These are phyloP conservation scores for Vigna trinervia DNA, from an alignment of 306 rosid genomes.

Conservation along the genomic window DNA sequence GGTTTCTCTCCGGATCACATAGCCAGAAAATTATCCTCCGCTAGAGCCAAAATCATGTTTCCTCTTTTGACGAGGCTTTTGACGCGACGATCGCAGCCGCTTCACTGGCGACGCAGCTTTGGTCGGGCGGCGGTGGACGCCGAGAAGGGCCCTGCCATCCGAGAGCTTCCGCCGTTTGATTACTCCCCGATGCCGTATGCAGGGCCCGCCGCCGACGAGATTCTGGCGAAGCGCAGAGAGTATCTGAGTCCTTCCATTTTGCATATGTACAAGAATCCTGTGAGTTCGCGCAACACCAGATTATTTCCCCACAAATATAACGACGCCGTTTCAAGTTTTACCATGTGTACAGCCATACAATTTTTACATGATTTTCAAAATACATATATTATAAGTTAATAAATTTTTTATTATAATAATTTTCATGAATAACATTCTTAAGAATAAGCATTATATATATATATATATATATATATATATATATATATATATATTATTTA, in stretches of 20 bases:
- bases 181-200: constrained; percentile 77
- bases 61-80: constrained; percentile 35
- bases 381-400: background rate
- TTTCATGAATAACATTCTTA: too few species aligned
- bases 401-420: too few species aligned
- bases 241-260: constrained; percentile 74
- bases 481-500: too few species aligned
- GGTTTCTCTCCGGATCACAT: background rate
- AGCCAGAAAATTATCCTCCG: background rate
- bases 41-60: constrained; percentile 51
- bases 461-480: too few species aligned
- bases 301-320: background rate
- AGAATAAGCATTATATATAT: too few species aligned
- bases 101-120: constrained; percentile 47
- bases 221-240: constrained; percentile 75
- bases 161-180: constrained; percentile 67
- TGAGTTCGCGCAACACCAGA: constrained; percentile 45
- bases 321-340: too few species aligned
- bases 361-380: too few species aligned
- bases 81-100: constrained; percentile 20
- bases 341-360: too few species aligned
- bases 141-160: constrained; percentile 35
- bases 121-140: constrained; percentile 49
- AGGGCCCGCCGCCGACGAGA: constrained; percentile 70
- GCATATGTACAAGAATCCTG: constrained; percentile 69